Conservation (phyloP, 2,329 filamentous ascomycete genomes). For the Colletotrichum kahawae region DNA sequence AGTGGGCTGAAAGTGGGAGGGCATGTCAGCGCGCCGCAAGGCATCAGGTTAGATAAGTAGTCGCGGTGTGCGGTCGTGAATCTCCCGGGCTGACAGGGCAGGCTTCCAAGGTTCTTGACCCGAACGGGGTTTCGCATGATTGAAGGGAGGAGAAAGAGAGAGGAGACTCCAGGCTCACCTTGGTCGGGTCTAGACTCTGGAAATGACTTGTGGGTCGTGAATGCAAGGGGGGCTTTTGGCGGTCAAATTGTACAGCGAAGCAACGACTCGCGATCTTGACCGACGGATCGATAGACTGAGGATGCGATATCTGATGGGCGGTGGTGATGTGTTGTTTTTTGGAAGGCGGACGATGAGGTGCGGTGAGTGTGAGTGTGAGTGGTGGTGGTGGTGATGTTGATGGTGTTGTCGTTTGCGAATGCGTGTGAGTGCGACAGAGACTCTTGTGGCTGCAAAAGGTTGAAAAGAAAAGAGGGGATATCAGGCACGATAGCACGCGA, state of each 20-base stretch:
- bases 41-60: conserved; percentile 20
- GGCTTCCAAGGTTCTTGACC: conserved; percentile 9
- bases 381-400: neutral
- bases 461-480: conserved; percentile 24
- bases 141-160: conserved; percentile 21
- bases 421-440: neutral
- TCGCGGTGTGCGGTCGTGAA: conserved; percentile 6
- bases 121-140: conserved; percentile 15
- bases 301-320: neutral
- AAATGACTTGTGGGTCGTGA: conserved; percentile 25
- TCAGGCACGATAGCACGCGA: conserved; percentile 17
- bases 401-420: neutral
- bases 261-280: neutral
- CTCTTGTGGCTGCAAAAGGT: conserved; percentile 9
- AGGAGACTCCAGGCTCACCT: conserved; percentile 25
- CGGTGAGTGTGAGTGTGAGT: neutral
- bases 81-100: neutral
- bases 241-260: conserved; percentile 19
- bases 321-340: neutral
- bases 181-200: conserved; percentile 21
- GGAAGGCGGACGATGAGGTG: neutral
- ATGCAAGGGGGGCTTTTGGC: conserved; percentile 22
- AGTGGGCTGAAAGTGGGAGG: conserved; percentile 10
- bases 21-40: conserved; percentile 19
- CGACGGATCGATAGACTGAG: neutral